Evolutionary conservation across 495 filamentous ascomycete genomes (phyloP), one percentile per base, ranked within the genome.

Genomic region (Saxophila tyrrhenica): DNA sequence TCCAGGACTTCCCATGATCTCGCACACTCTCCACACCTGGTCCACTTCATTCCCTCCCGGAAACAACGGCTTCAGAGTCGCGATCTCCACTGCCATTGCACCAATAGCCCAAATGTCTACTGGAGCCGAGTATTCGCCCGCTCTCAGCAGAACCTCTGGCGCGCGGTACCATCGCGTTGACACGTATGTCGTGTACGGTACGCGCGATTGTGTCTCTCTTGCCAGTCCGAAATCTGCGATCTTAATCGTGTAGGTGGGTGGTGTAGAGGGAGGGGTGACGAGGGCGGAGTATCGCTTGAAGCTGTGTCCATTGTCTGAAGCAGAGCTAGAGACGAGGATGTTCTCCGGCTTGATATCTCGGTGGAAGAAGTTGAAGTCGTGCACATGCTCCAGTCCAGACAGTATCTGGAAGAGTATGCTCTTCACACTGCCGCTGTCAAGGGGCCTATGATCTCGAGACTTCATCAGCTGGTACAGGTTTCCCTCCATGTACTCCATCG

Each of bases 381-480:
- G 94, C 55, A 99, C 95, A 64, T 99, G 94, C 61, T 97, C 89
- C 24, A 99, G 77, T 46, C 94, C 94, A 15, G 87, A 85, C 67
- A 99, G 77, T 60, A 99, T 99, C 71, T 99, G 94, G 68, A 84
- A 96, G 21, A 99, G 72, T 60, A 99, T 94, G 71, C 91, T 97
- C 74, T 99, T 97, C 52, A 99, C 94, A 56, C 88, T 92, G 56
- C 78, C 81, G 41, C 82, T 83, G 64, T 99, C 94, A 21, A 99
- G 75, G 52, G 74, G 82, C 69, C 95, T 97, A 71, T 95, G 89
- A 57, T 99, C 92, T 52, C 94, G 79, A 48, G 92, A 83, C 66
- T 99, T 99, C 92, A 99, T 99, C 48, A 99, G 72, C 70, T 97
- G 94, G 65, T 99, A 99, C 1, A 99, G 75, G 67, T 99, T 99